These are phyloP conservation scores for Coelastrella sp. DNA, from an alignment of 139 green algal species.

Conservation along the genomic window DNA sequence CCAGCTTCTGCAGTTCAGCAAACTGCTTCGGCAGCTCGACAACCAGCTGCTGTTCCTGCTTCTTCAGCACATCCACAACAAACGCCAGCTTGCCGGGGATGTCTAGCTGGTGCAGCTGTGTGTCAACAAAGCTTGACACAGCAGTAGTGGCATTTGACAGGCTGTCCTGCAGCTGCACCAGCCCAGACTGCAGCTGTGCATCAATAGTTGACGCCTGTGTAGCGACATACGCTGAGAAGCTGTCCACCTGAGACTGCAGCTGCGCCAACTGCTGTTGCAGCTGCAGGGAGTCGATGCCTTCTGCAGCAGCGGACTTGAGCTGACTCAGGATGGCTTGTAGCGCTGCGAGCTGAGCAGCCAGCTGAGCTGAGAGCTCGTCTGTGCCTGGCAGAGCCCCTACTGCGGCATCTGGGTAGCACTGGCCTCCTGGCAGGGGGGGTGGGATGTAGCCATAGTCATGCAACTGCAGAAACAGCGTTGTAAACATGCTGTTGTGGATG, in stretches of 20 bases:
- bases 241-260: slow-evolving; percentile 30
- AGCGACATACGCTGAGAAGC: neutral
- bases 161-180: slow-evolving; percentile 43
- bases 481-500: neutral
- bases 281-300: slow-evolving; percentile 12
- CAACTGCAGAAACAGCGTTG: slow-evolving; percentile 13
- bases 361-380: slow-evolving; percentile 14
- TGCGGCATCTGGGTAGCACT: slow-evolving; percentile 44
- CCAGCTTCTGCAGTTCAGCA: slow-evolving; percentile 42
- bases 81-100: slow-evolving; percentile 26
- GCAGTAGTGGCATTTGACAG: neutral
- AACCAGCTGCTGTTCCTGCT: slow-evolving; percentile 34
- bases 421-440: slow-evolving; percentile 34
- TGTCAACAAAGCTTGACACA: slow-evolving; percentile 22
- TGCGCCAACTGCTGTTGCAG: slow-evolving; percentile 37
- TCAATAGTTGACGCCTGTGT: neutral
- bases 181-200: neutral
- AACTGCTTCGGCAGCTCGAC: slow-evolving; percentile 41
- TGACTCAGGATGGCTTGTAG: slow-evolving; percentile 33
- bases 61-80: slow-evolving; percentile 27
- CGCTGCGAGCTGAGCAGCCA: slow-evolving; percentile 26
- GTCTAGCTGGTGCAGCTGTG: slow-evolving; percentile 40
- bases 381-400: slow-evolving; percentile 3
- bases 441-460: slow-evolving; percentile 49
- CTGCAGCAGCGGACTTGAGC: slow-evolving; percentile 24